Base-by-base conservation (phyloP, 192 early-diverging fungal genomes). In the Physocladia obscura region DNA sequence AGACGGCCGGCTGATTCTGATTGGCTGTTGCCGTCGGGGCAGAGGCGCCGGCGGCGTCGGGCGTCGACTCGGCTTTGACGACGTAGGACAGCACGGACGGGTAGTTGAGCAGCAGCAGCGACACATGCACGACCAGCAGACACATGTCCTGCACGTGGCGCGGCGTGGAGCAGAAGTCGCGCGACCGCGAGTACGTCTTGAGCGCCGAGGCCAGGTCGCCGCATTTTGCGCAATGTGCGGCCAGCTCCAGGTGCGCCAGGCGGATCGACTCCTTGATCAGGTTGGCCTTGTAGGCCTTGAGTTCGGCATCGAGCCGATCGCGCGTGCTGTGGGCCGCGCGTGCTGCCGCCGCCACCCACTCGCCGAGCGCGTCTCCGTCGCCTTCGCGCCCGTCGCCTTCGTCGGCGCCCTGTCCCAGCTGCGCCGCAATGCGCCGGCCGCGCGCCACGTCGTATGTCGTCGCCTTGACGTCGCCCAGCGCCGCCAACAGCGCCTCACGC, bases 261-360 rank as follows among this genome's bases (percentile, higher is more conserved):
- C 93, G 76, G 55, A 95, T 92, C 73, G 85, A 88, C 81, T 95
- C 93, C 67, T 93, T 95, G 73, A 92, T 88, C 57, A 87, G 69
- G 57, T 90, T 92, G 44, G 70, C 81, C 55, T 92, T 91, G 75
- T 91, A 91, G 56, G 73, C 84, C 62, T 89, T 91, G n/a, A 95
- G 75, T 67, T 95, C 90, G 22, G 71, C 72, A 49, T 95, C 91
- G 29, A 95, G 75, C 67, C 77, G 81, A 17, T 93, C 89, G 15
- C 80, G 63, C 52, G 74, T 76, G 4, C 67, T 59, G 48, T 85
- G 84, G 21, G 73, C 83, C 32, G 62, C 57, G 31, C 77, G 74
- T 36, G 75, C 62, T 17, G 91, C 85, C 11, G 26, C 27, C 21
- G 76, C 75, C 24, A 83, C 56, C 83, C 85, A 85, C n/a, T n/a